Percentiles rank a stretch among this genome's conserved stretches.
These are phyloP conservation scores for Akanthomyces uredinophilus DNA, from an alignment of 2,329 filamentous ascomycete genomes.

Conservation along the genomic window DNA sequence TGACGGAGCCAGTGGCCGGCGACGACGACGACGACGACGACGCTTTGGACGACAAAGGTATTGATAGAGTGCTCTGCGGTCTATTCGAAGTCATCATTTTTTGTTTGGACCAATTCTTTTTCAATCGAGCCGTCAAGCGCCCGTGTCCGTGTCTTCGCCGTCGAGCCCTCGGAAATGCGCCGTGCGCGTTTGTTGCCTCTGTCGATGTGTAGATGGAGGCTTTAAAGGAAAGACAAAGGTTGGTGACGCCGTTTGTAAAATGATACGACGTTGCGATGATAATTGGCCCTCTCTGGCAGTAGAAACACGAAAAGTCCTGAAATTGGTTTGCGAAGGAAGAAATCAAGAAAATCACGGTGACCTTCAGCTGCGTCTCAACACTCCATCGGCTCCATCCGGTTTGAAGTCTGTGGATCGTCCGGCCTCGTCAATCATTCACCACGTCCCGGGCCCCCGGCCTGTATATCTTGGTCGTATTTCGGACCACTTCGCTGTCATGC, in stretches of 20 bases:
- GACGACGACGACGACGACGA: neutral
- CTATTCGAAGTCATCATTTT: slow-evolving; percentile 5
- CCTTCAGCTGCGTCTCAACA: slow-evolving; percentile 5
- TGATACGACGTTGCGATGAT: neutral
- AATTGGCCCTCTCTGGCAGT: neutral
- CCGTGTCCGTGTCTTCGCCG: neutral
- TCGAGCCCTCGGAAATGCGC: neutral
- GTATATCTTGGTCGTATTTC: slow-evolving; percentile 6
- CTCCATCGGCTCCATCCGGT: neutral
- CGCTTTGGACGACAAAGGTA: neutral
- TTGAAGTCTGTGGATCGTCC: neutral
- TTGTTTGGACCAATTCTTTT: neutral
- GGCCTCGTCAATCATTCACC: neutral
- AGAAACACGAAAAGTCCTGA: neutral
- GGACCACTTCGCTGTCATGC: neutral
- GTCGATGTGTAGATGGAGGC: neutral
- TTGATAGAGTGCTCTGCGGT: neutral
- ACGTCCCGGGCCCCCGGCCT: neutral
- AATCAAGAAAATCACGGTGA: neutral
- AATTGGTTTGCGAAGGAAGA: neutral
- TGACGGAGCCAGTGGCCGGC: neutral
- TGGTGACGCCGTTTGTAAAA: neutral
- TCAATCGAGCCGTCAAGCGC: neutral
- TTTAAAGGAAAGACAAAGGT: neutral
- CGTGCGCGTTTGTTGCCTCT: neutral